Conservation (phyloP, 2,329 filamentous ascomycete genomes). For the Paramyrothecium roridum region DNA sequence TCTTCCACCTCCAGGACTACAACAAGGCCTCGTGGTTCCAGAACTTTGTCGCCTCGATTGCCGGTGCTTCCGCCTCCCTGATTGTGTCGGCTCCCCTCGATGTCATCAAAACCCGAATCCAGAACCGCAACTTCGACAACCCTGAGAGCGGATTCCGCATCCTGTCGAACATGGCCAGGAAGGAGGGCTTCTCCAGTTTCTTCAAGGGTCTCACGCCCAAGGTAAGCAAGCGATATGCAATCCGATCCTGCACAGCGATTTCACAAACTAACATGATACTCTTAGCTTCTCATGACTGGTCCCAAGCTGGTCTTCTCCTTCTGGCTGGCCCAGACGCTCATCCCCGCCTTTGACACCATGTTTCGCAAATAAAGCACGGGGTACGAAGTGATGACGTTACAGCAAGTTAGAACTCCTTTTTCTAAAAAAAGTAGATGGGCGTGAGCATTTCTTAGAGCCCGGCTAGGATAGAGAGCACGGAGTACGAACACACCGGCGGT, state of each 20-base stretch:
- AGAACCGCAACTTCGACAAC: slow-evolving; percentile 98
- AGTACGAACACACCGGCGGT: no score
- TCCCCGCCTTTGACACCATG: slow-evolving; percentile 75
- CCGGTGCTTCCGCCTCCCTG: slow-evolving; percentile 90
- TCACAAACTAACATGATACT: slow-evolving; percentile 12
- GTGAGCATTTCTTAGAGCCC: no score
- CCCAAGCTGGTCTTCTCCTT: slow-evolving; percentile 99
- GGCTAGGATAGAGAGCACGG: no score
- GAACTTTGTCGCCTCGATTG: slow-evolving; percentile 96
- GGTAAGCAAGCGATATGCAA: slow-evolving; percentile 35
- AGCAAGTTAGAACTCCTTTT: not conserved
- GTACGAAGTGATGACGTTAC: not conserved
- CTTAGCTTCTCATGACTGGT: slow-evolving; percentile 89
- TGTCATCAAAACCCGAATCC: slow-evolving; percentile 97
- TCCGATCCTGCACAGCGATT: not conserved
- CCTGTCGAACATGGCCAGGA: slow-evolving; percentile 84
- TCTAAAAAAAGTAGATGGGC: no score
- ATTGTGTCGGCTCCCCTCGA: slow-evolving; percentile 94
- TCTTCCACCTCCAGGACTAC: slow-evolving; percentile 88
- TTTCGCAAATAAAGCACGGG: slow-evolving; percentile 23
- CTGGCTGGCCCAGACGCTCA: slow-evolving; percentile 98
- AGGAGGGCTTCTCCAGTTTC: slow-evolving; percentile 83
- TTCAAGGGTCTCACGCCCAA: slow-evolving; percentile 98
- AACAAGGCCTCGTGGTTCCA: slow-evolving; percentile 92
- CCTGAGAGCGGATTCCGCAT: slow-evolving; percentile 93